These are phyloP conservation scores for Fusarium nematophilum DNA, from an alignment of 2,329 filamentous ascomycete genomes.

Conservation along the genomic window DNA sequence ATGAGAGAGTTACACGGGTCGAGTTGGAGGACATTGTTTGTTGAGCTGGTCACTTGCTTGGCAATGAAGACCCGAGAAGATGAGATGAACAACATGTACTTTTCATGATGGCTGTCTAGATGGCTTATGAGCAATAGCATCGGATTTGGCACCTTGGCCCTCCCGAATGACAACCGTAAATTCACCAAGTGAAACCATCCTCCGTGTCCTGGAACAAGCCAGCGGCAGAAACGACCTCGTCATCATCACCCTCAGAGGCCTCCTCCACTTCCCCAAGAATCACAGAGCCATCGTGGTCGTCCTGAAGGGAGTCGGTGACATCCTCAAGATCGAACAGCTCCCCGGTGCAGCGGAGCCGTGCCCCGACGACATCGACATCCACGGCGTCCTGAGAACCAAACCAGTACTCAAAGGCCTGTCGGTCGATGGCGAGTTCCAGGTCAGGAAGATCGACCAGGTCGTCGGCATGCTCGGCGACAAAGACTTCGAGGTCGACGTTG, in stretches of 20 bases:
- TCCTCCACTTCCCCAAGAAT: background rate
- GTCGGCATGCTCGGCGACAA: constrained; percentile 41
- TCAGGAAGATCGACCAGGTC: constrained; percentile 43
- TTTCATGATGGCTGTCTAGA: constrained; percentile 4
- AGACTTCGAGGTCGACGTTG: constrained; percentile 47
- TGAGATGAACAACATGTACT: background rate
- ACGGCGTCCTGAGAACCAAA: constrained; percentile 37
- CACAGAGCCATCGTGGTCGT: background rate
- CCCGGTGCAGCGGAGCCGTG: constrained; percentile 32
- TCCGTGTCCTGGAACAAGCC: constrained; percentile 18
- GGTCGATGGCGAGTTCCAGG: constrained; percentile 46
- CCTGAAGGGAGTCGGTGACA: background rate
- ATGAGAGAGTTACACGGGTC: too few species aligned
- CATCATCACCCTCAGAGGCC: background rate
- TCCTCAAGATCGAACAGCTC: constrained; percentile 28
- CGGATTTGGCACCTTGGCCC: background rate
- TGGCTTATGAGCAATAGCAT: constrained; percentile 1
- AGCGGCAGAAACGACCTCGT: background rate
- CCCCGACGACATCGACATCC: constrained; percentile 44
- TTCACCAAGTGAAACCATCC: constrained; percentile 28
- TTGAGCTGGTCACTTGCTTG: too few species aligned
- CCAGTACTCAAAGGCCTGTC: constrained; percentile 41
- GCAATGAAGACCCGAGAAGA: too few species aligned
- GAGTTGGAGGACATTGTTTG: too few species aligned
- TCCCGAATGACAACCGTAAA: background rate